A percentile compares a stretch with the other conserved stretches of the same genome.
These are phyloP conservation scores for Russula vinacea DNA, from an alignment of 768 basidiomycete species.

Conservation along the genomic window DNA sequence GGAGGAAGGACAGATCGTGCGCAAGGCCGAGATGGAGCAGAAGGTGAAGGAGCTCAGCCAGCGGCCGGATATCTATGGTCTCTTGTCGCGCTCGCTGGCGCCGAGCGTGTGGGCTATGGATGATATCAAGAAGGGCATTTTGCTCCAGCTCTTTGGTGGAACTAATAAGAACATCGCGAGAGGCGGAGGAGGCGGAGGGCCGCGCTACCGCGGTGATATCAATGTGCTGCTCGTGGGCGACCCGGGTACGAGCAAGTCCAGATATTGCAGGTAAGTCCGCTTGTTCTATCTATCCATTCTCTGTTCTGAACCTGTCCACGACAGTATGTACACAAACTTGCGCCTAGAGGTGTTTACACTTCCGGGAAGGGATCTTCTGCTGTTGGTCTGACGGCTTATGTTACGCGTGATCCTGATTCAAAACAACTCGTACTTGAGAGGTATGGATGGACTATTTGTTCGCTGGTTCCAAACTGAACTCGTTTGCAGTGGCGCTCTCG, in stretches of 20 bases:
- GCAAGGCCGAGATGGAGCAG: conserved; percentile 70
- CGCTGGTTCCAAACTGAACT: not conserved
- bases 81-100: conserved; percentile 80
- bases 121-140: conserved; percentile 97
- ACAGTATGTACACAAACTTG: conserved; percentile 98
- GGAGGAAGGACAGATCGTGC: conserved; percentile 41
- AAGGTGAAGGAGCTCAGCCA: conserved; percentile 70
- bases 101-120: conserved; percentile 98
- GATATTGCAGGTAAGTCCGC: conserved; percentile 70
- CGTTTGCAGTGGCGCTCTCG: conserved; percentile 75
- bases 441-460: conserved; percentile 40
- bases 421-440: conserved; percentile 98
- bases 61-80: conserved; percentile 79
- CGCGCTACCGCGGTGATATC: conserved; percentile 95
- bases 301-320: conserved; percentile 12
- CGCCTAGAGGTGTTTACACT: conserved; percentile 94
- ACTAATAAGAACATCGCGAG: conserved; percentile 93
- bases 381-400: conserved; percentile 97
- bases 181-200: conserved; percentile 94
- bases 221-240: conserved; percentile 97
- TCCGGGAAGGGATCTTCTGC: conserved; percentile 98
- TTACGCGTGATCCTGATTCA: conserved; percentile 96
- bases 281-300: not conserved
- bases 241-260: conserved; percentile 97
- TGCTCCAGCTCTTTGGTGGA: conserved; percentile 94